Evolutionary conservation across 306 rosid genomes (phyloP), one percentile per base, ranked within the genome.

Genomic region (Oemleria cerasiformis): DNA sequence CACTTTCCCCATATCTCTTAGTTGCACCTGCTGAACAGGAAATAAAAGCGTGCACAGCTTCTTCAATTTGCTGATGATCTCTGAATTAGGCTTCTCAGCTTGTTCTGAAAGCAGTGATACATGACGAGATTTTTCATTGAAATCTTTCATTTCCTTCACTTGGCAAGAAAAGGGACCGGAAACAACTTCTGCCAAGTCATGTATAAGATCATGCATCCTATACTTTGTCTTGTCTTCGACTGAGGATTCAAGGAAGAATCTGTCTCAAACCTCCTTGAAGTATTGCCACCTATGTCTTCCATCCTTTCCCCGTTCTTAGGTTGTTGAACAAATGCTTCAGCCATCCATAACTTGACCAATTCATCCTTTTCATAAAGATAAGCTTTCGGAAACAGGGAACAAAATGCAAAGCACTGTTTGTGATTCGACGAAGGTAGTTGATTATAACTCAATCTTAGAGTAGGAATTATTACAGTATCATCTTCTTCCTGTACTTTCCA

Each of bases 301-400:
- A 42, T 60, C 43, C n/a, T n/a, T n/a, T n/a, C n/a, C n/a, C 57
- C 7, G 2, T 48, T 40, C 6, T 20, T 34, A 2, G 17, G 15
- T 21, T 59, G 30, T 9, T 47, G 20, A 30, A 68, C 21, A 34
- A 58, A 75, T 16, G 9, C 67, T 67, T 68, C 70, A 10, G 79
- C 79, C 54, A 47, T 67, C 74, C 74, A 68, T 5, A 59, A 40
- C 8, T 75, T 59, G 38, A 75, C 36, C 55, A 67, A 40, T 20
- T 68, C 74, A 61, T 47, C 23, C 53, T 48, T 59, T 1, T 68
- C 70, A 40, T 57, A 75, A 36, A 23, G 38, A 49, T 59, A 23
- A 21, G 69, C 68, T 54, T 75, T 75, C 0, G 60, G 78, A 58
- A 75, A 75, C 62, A 75, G n/a, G 30, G 79, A 67, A 49, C 61